Conservation (phyloP, 345 rosid genomes). For the Orychophragmus violaceus region DNA sequence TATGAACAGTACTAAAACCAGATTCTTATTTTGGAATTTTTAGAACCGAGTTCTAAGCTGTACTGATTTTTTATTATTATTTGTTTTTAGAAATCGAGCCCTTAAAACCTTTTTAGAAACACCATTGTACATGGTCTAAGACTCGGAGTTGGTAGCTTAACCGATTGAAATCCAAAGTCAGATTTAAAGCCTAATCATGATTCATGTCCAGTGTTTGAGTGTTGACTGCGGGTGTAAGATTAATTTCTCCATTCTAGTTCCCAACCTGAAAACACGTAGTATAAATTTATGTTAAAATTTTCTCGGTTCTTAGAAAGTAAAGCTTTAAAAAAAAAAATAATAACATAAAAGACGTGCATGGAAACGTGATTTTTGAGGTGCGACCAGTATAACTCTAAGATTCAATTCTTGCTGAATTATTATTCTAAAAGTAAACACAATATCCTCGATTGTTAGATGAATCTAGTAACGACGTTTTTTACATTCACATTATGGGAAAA, state of each 20-base stretch:
- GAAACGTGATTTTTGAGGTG: slow-evolving; percentile 20
- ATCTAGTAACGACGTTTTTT: background rate
- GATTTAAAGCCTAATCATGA: too few relatives aligned
- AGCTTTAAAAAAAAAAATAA: too few relatives aligned
- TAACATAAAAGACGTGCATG: slow-evolving; percentile 24
- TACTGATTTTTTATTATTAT: too few relatives aligned
- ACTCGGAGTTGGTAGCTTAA: background rate
- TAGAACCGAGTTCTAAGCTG: too few relatives aligned
- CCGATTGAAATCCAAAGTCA: background rate
- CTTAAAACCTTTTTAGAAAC: too few relatives aligned
- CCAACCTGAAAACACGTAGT: too few relatives aligned
- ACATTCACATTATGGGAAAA: background rate
- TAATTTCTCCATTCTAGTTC: too few relatives aligned
- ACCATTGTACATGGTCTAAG: too few relatives aligned
- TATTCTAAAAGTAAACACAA: background rate
- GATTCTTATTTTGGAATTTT: too few relatives aligned
- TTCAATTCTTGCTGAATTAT: background rate
- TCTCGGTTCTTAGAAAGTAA: background rate
- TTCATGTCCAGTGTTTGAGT: background rate
- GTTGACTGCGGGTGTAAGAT: too few relatives aligned
- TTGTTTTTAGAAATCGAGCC: too few relatives aligned
- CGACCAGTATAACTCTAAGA: background rate
- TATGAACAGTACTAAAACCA: too few relatives aligned
- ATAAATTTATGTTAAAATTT: background rate
- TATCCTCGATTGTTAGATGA: background rate